Conservation (phyloP, 2,329 filamentous ascomycete genomes). For the Fusarium sp. region DNA sequence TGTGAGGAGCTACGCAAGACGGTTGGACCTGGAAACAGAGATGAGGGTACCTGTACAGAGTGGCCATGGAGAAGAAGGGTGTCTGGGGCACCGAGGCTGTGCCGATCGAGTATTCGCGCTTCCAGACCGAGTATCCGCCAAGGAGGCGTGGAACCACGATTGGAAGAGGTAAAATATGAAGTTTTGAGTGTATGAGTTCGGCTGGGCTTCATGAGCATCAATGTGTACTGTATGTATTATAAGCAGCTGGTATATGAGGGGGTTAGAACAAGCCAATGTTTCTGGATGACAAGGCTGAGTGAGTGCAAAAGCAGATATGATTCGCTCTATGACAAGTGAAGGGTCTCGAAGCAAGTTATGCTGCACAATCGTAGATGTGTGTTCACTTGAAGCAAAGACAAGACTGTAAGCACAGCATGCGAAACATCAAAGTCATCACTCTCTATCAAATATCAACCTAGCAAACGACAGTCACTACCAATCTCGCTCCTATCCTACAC, state of each 20-base stretch:
- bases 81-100: constrained; percentile 79
- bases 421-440: constrained; percentile 37
- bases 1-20: constrained; percentile 84
- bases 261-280: constrained; percentile 7
- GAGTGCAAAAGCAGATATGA: not conserved
- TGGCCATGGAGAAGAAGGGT: constrained; percentile 91
- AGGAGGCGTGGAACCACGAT: constrained; percentile 89
- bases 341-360: not conserved
- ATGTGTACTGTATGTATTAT: constrained; percentile 43
- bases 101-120: constrained; percentile 90
- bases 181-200: constrained; percentile 8
- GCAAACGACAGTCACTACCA: constrained; percentile 20
- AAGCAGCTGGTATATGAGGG: constrained; percentile 18
- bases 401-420: not conserved
- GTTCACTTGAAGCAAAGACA: not conserved
- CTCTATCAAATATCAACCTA: constrained; percentile 34
- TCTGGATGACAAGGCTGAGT: not conserved
- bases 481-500: constrained; percentile 16
- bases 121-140: constrained; percentile 83
- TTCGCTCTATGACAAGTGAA: not conserved
- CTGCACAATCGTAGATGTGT: not conserved
- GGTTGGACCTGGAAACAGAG: constrained; percentile 66
- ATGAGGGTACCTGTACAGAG: constrained; percentile 81
- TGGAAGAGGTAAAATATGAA: constrained; percentile 75
- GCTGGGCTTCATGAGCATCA: constrained; percentile 5